Conservation (phyloP, 257 asterid genomes). For the Cynanchum wilfordii region DNA sequence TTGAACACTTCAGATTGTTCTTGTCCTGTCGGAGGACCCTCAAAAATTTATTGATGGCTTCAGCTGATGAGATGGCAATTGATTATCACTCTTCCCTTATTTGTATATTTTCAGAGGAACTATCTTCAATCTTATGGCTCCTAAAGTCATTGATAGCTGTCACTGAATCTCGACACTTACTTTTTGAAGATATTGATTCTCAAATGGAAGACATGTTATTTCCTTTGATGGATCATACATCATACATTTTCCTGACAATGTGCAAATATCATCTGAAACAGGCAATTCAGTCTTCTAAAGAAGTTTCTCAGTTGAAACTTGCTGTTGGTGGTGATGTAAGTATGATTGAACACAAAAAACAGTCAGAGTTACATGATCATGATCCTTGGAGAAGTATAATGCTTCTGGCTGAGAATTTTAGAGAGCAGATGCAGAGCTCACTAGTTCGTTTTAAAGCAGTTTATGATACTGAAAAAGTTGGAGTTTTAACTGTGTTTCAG, state of each 20-base stretch:
- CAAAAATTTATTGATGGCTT: conserved; percentile 42
- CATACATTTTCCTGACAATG: conserved; percentile 41
- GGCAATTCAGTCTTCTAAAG: conserved; percentile 33
- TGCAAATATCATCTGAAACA: conserved; percentile 43
- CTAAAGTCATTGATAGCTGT: conserved; percentile 58
- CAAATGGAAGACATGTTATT: conserved; percentile 39
- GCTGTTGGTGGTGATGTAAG: conserved; percentile 25
- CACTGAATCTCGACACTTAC: conserved; percentile 37
- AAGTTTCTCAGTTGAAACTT: conserved; percentile 31
- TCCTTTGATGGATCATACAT: conserved; percentile 65
- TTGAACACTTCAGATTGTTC: conserved; percentile 57
- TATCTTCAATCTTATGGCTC: conserved; percentile 68
- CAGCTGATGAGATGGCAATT: conserved; percentile 39
- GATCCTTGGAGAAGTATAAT: conserved; percentile 40
- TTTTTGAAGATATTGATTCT: conserved; percentile 39
- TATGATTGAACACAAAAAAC: conserved; percentile 22
- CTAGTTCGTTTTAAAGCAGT: conserved; percentile 27
- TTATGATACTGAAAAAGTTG: conserved; percentile 27
- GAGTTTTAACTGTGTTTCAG: conserved; percentile 27
- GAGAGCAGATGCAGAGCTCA: conserved; percentile 37
- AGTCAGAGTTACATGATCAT: conserved; percentile 21
- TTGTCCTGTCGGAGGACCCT: conserved; percentile 78
- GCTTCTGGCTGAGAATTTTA: conserved; percentile 45
- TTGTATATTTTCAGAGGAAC: conserved; percentile 24
- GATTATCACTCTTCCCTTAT: conserved; percentile 32